A percentile compares a stretch with the other conserved stretches of the same genome.
Conservation (phyloP, 495 filamentous ascomycete species). For the Lophiostoma macrostomum region DNA sequence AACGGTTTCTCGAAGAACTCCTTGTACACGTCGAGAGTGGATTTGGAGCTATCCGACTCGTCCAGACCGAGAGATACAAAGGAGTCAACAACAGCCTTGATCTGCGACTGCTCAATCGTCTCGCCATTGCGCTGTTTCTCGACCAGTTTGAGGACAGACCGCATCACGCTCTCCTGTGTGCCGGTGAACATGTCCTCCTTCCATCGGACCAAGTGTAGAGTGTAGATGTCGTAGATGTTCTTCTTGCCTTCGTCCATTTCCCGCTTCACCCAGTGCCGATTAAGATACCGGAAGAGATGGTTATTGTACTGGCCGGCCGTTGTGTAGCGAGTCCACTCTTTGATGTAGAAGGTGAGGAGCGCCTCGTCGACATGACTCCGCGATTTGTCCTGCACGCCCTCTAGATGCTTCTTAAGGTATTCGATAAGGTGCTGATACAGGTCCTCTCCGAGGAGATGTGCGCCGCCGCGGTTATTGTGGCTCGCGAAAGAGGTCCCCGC, state of each 20-base stretch:
- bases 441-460: conserved; percentile 92
- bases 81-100: conserved; percentile 95
- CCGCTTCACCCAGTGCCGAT: conserved; percentile 97
- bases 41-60: conserved; percentile 87
- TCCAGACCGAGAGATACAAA: conserved; percentile 95
- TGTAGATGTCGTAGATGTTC: conserved; percentile 96
- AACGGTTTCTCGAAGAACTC: conserved; percentile 89
- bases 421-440: conserved; percentile 85
- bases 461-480: conserved; percentile 44
- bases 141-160: conserved; percentile 87
- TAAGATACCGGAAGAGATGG: conserved; percentile 95
- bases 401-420: conserved; percentile 77
- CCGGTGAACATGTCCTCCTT: conserved; percentile 81
- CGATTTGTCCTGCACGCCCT: conserved; percentile 61
- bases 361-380: conserved; percentile 82
- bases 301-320: conserved; percentile 94
- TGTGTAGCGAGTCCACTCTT: conserved; percentile 94
- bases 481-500: conserved; percentile 10
- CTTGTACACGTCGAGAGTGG: conserved; percentile 91
- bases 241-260: conserved; percentile 99
- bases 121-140: conserved; percentile 98
- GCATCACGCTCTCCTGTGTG: conserved; percentile 88
- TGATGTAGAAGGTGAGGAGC: conserved; percentile 89
- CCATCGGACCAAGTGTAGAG: conserved; percentile 92
- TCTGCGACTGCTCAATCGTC: conserved; percentile 94